These are phyloP conservation scores for Dactylellina haptotyla DNA, from an alignment of 2,329 filamentous ascomycete species.

Conservation along the genomic window DNA sequence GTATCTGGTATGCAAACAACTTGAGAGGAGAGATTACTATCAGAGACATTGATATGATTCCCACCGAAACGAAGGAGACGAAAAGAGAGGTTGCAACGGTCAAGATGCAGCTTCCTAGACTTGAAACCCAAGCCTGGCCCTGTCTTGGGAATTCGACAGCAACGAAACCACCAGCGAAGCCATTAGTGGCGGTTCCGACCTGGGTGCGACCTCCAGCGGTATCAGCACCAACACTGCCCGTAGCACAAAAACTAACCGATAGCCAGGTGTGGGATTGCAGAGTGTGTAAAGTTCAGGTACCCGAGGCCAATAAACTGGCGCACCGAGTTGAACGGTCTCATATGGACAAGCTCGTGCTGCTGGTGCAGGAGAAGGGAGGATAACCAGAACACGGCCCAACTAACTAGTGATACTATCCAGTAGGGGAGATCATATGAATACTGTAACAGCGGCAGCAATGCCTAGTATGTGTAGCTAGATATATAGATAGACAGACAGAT, in stretches of 20 bases:
- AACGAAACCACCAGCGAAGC: no score
- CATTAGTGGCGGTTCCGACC: no score
- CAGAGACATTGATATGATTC: no score
- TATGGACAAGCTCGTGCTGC: slow-evolving; percentile 11
- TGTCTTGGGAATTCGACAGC: not conserved
- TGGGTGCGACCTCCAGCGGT: no score
- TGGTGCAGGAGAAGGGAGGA: slow-evolving; percentile 36
- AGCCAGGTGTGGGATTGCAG: slow-evolving; percentile 38
- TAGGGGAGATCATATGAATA: no score
- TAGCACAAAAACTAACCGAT: no score
- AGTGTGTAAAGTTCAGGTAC: slow-evolving; percentile 17
- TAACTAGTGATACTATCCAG: no score
- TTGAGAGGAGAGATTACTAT: slow-evolving; percentile 24
- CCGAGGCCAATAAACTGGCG: not conserved
- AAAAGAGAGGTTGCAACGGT: not conserved
- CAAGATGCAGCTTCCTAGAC: not conserved
- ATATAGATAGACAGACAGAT: no score
- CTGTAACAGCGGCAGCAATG: no score
- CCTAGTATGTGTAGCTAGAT: no score
- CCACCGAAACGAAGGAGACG: not conserved
- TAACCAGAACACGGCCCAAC: no score
- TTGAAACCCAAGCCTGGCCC: not conserved
- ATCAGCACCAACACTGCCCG: not conserved
- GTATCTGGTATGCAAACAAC: slow-evolving; percentile 61
- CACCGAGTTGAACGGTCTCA: slow-evolving; percentile 32